Percentiles rank a stretch among this genome's conserved stretches.
Evolutionary conservation across 768 basidiomycete species (phyloP).

Genomic region (Leccinellum luteum): DNA sequence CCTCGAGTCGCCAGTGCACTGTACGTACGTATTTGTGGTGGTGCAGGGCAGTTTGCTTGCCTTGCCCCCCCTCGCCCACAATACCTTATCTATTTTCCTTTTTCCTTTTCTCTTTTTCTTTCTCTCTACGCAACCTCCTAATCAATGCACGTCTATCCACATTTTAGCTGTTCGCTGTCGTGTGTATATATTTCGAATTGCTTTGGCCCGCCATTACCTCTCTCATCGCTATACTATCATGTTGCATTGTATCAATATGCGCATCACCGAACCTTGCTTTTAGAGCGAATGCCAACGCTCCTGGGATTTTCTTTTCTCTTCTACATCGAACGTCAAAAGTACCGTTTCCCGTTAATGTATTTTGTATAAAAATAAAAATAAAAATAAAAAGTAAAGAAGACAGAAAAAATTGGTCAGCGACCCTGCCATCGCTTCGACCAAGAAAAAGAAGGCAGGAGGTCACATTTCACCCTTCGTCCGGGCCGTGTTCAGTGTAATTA

Average conservation of each 20-base stretch:
- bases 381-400: background rate
- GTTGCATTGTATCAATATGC: constrained; percentile 21
- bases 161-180: constrained; percentile 11
- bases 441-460: background rate
- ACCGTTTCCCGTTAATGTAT: constrained; percentile 10
- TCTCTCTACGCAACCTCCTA: constrained; percentile 10
- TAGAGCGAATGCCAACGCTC: background rate
- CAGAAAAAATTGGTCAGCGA: background rate
- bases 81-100: constrained; percentile 15
- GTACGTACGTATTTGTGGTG: constrained; percentile 26
- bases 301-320: background rate
- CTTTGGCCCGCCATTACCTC: background rate
- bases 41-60: constrained; percentile 14
- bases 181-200: constrained; percentile 13
- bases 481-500: background rate
- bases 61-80: background rate
- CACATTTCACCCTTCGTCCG: constrained; percentile 4
- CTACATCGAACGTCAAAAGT: constrained; percentile 3
- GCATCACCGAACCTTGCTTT: background rate
- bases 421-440: constrained; percentile 12
- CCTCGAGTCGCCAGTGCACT: constrained; percentile 17
- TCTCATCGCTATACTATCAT: constrained; percentile 17
- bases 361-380: background rate
- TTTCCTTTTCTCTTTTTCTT: background rate
- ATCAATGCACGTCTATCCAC: constrained; percentile 18